Conservation (phyloP, 2,329 filamentous ascomycete genomes). For the Sclerotinia nivalis region DNA sequence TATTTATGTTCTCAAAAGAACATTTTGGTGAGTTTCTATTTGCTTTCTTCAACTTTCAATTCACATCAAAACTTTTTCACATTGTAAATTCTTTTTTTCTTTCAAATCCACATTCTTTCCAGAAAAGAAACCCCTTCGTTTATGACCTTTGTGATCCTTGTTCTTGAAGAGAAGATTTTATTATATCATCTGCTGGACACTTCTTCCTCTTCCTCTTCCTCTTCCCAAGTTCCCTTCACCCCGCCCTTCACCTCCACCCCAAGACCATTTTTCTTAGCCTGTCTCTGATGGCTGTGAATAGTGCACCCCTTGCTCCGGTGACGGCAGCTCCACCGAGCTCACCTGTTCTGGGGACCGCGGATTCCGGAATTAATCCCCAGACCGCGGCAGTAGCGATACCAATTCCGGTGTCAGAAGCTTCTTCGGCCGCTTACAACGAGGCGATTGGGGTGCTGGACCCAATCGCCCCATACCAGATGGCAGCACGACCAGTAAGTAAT, state of each 20-base stretch:
- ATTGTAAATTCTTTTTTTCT: neutral
- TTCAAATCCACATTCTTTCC: neutral
- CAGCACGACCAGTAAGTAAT: neutral
- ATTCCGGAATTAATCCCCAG: neutral
- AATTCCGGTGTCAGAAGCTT: neutral
- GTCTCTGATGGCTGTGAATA: neutral
- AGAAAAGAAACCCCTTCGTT: neutral
- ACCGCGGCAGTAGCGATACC: neutral
- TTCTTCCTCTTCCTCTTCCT: neutral
- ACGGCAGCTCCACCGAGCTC: slow-evolving; percentile 16
- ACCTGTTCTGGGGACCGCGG: slow-evolving; percentile 1
- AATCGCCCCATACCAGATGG: neutral
- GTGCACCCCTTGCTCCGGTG: neutral
- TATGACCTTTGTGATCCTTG: neutral
- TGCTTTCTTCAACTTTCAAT: neutral
- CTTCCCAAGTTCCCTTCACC: too few species aligned
- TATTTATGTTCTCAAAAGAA: slow-evolving; percentile 4
- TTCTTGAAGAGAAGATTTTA: neutral
- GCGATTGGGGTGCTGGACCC: neutral
- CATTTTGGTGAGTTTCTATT: neutral
- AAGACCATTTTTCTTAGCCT: neutral
- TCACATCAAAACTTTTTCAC: neutral
- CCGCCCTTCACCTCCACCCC: neutral
- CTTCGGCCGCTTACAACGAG: neutral
- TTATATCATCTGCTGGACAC: neutral